Evolutionary conservation across 2,329 filamentous ascomycete species (phyloP).

Genomic region (Colletotrichum limetticola): DNA sequence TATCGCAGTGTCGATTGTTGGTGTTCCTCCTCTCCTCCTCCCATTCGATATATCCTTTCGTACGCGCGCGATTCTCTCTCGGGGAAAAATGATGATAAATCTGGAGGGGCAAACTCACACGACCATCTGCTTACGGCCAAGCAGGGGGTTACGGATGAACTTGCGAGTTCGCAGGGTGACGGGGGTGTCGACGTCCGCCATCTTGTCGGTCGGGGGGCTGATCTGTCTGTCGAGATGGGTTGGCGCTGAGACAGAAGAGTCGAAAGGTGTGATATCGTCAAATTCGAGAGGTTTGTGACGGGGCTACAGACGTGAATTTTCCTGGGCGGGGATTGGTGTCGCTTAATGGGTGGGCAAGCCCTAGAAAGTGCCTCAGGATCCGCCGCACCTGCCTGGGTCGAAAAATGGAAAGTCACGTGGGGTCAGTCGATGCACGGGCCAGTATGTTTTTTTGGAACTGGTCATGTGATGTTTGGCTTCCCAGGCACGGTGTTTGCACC

Average conservation of each 20-base stretch:
- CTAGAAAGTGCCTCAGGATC: constrained; percentile 44
- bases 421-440: background rate
- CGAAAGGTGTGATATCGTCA: constrained; percentile 35
- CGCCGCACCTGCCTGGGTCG: background rate
- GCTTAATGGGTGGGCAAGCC: constrained; percentile 54
- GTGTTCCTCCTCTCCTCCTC: background rate
- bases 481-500: constrained; percentile 15
- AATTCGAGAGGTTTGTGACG: constrained; percentile 30
- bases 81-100: constrained; percentile 10
- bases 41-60: background rate
- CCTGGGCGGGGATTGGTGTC: constrained; percentile 21
- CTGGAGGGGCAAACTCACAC: constrained; percentile 76
- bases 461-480: background rate
- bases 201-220: constrained; percentile 66
- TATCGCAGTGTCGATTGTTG: background rate
- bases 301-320: constrained; percentile 32
- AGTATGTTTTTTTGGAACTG: background rate
- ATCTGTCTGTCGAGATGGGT: constrained; percentile 42
- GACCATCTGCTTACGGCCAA: constrained; percentile 99
- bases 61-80: background rate
- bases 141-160: constrained; percentile 99
- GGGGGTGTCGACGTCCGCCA: constrained; percentile 85
- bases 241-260: constrained; percentile 35
- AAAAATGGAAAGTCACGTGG: constrained; percentile 17
- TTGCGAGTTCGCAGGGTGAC: constrained; percentile 97